Percentiles rank a stretch among this genome's conserved stretches.
These are phyloP conservation scores for Trichoderma afroharzianum DNA, from an alignment of 2,329 filamentous ascomycete genomes.

Conservation along the genomic window DNA sequence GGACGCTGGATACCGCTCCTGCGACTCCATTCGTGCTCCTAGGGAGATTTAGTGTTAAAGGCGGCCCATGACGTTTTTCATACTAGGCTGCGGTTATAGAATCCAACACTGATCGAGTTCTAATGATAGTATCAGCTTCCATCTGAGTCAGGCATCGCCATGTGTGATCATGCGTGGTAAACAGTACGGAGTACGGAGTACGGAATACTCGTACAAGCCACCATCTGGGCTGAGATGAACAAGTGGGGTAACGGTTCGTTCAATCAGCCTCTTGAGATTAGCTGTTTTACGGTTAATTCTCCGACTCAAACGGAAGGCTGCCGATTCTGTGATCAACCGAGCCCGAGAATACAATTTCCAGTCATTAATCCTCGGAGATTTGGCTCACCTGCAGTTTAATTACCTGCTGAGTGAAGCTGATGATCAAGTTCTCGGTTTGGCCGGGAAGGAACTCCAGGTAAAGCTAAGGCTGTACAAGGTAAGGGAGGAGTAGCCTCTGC, in stretches of 20 bases:
- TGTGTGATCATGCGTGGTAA: not conserved
- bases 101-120: not conserved
- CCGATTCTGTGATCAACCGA: not conserved
- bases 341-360: not conserved
- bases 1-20: not conserved
- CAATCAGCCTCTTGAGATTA: not conserved
- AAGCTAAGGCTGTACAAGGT: slow-evolving; percentile 7
- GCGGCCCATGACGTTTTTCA: not conserved
- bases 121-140: not conserved
- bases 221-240: slow-evolving; percentile 7
- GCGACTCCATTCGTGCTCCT: not conserved
- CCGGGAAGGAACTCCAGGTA: not conserved
- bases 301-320: not conserved
- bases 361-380: not conserved
- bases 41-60: not conserved
- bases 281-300: not conserved
- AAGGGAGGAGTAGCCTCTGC: too few species aligned
- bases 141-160: not conserved
- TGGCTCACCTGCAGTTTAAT: not conserved
- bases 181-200: not conserved
- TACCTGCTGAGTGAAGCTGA: not conserved
- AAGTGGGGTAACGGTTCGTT: slow-evolving; percentile 10
- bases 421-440: not conserved
- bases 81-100: not conserved
- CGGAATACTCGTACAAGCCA: not conserved